These are phyloP conservation scores for Leptodermis oblonga DNA, from an alignment of 257 asterid genomes.

Conservation along the genomic window DNA sequence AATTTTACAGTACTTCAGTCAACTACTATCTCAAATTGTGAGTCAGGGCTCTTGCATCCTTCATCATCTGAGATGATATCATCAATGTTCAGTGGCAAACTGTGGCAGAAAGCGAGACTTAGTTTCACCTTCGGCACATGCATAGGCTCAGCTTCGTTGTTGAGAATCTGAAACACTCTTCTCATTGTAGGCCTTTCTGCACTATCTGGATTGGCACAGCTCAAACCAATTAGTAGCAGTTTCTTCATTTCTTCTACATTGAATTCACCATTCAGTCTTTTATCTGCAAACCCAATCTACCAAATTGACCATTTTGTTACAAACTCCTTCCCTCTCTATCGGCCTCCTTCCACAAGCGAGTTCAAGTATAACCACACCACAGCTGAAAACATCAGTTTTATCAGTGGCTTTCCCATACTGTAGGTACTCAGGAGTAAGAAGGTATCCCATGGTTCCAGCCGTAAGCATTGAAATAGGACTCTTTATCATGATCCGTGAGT, in stretches of 20 bases:
- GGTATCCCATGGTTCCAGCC: conserved; percentile 96
- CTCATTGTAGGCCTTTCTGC: conserved; percentile 74
- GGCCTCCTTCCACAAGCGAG: conserved; percentile 93
- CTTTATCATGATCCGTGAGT: conserved; percentile 78
- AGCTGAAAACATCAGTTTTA: conserved; percentile 85
- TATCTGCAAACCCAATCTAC: conserved; percentile 96
- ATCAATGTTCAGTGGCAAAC: conserved; percentile 61
- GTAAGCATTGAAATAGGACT: conserved; percentile 91
- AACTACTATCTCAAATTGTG: conserved; percentile 42
- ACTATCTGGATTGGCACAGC: conserved; percentile 88
- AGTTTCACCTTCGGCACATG: conserved; percentile 71
- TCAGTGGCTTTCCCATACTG: conserved; percentile 92
- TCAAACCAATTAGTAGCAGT: conserved; percentile 68
- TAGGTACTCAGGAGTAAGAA: conserved; percentile 94
- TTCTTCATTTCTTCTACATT: conserved; percentile 50
- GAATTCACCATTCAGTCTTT: conserved; percentile 50
- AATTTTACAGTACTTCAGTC: conserved; percentile 23
- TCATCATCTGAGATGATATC: conserved; percentile 66
- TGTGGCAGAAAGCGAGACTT: conserved; percentile 56
- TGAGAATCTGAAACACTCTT: conserved; percentile 76
- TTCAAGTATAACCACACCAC: conserved; percentile 84
- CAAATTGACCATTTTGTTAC: conserved; percentile 69
- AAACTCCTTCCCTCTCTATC: conserved; percentile 58
- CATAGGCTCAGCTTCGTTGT: conserved; percentile 56
- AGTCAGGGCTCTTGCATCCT: conserved; percentile 27